Conservation (phyloP, 768 basidiomycete species). For the Hypholoma fasciculare region DNA sequence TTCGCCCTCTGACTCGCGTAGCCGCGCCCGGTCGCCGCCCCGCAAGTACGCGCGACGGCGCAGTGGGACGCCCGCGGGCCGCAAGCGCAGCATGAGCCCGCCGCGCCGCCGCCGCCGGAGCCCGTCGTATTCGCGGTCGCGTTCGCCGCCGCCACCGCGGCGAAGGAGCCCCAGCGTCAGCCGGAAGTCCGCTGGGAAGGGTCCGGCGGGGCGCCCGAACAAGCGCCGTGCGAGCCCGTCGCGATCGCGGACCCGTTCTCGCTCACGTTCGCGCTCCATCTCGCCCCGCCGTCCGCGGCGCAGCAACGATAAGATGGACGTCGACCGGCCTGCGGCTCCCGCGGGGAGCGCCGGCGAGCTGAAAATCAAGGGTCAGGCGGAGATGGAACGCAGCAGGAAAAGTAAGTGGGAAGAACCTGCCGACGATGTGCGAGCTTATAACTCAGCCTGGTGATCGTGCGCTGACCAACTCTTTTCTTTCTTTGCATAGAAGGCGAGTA, state of each 20-base stretch:
- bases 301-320: conserved; percentile 33
- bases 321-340: conserved; percentile 22
- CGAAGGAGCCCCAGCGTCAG: conserved; percentile 28
- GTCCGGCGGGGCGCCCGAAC: conserved; percentile 20
- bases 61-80: conserved; percentile 33
- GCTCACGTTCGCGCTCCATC: conserved; percentile 18
- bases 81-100: conserved; percentile 33
- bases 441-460: conserved; percentile 10
- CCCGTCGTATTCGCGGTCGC: conserved; percentile 27
- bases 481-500: conserved; percentile 16
- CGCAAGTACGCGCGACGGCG: conserved; percentile 44
- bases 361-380: conserved; percentile 77
- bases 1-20: conserved; percentile 31
- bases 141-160: conserved; percentile 29
- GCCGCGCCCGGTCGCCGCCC: conserved; percentile 43
- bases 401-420: conserved; percentile 50
- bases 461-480: conserved; percentile 11
- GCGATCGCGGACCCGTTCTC: conserved; percentile 11
- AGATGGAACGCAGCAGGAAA: conserved; percentile 46
- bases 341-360: conserved; percentile 44
- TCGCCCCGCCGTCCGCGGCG: conserved; percentile 7
- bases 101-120: conserved; percentile 24
- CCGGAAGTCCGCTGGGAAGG: conserved; percentile 4
- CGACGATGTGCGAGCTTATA: conserved; percentile 24
- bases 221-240: conserved; percentile 24